These are phyloP conservation scores for Rhynchospora pubera DNA, from an alignment of 176 grass and related monocot genomes.

Conservation along the genomic window DNA sequence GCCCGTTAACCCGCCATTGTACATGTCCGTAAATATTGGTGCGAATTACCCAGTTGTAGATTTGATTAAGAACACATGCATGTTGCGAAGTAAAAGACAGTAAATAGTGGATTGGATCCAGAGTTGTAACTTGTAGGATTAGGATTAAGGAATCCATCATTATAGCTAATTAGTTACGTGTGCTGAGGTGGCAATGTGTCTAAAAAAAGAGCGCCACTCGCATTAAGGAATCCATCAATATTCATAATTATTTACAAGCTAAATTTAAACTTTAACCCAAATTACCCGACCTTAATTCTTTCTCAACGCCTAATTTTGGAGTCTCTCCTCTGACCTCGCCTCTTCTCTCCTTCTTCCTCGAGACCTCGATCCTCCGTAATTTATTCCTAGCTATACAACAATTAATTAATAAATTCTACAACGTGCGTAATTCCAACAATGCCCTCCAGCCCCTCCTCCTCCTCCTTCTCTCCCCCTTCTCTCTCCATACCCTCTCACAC, in stretches of 20 bases:
- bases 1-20: no score
- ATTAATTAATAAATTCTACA: neutral
- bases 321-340: neutral
- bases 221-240: no score
- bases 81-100: neutral
- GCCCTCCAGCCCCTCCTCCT: neutral
- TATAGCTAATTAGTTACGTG: neutral
- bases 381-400: neutral
- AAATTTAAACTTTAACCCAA: constrained; percentile 5
- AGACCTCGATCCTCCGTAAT: neutral
- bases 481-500: neutral
- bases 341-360: neutral
- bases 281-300: neutral
- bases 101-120: neutral
- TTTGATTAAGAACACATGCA: neutral
- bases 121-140: neutral
- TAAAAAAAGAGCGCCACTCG: neutral
- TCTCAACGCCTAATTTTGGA: neutral
- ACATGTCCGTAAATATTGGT: no score
- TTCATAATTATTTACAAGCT: neutral
- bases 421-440: neutral
- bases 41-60: no score
- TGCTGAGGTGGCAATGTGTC: neutral
- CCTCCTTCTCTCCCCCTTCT: neutral
- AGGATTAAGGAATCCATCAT: neutral